Base-by-base conservation (phyloP, 176 grass and related monocot species). In the Pontederia crassipes region DNA sequence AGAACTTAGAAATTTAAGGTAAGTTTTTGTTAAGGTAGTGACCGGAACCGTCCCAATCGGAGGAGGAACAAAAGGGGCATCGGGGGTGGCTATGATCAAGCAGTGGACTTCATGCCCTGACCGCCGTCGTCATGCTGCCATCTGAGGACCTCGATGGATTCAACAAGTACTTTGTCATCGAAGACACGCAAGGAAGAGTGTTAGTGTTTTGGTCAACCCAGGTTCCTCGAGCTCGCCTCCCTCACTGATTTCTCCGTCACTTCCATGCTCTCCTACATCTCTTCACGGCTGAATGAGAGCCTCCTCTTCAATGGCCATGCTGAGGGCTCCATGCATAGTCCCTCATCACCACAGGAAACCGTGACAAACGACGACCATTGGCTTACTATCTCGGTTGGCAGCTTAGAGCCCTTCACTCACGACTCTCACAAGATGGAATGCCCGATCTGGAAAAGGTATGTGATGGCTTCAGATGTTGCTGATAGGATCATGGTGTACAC, bases 401-500 rank as follows among this genome's bases (percentile, higher is more conserved):
- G 52, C 52, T 54, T 2, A 4, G 14, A 54, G n/a, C 62, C 49
- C 17, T 49, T 95, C 55, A 75, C 86, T 67, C 78, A 72, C 35
- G 75, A 77, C 32, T 82, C 81, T 17, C 79, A 82, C 45, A 86
- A 95, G 40, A 67, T 68, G 54, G 57, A 85, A 27, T 82, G 82
- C 7, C 79, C 83, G n/a, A 63, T 73, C 29, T 85, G 90, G 26
- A 61, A 66, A 2, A 82, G 90, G 16, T 95, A 95, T 71, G 77
- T 95, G 20, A 73, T 95, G 18, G 75, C 85, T 46, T 85, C 84
- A 26, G 85, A 95, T 60, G 72, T 61, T 8, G 67, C 73, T 17
- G 82, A 82, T 56, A 79, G 90, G 67, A 89, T 95, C 74, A 65
- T 85, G 82, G 82, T 89, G 61, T 95, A 86, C 78, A 89, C 90